Evolutionary conservation across 1,284 basidiomycete species (phyloP).

Genomic region (Psilocybe mexicana): DNA sequence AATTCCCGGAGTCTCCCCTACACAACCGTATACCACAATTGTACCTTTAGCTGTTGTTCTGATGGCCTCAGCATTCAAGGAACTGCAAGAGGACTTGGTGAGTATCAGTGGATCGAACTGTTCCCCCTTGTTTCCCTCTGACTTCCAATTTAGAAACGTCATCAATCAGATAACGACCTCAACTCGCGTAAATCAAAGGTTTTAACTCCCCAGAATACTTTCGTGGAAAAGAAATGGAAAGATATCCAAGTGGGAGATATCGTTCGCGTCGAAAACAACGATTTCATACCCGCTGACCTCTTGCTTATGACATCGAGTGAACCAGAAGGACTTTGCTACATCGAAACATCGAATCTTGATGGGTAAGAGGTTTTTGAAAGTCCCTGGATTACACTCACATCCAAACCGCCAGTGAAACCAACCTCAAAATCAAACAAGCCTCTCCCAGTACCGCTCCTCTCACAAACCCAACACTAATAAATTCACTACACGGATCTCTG

Average conservation of each 20-base stretch:
- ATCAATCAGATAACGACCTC: slow-evolving; percentile 92
- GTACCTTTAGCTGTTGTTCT: slow-evolving; percentile 88
- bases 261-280: slow-evolving; percentile 87
- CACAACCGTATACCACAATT: slow-evolving; percentile 95
- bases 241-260: slow-evolving; percentile 92
- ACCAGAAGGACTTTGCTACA: slow-evolving; percentile 96
- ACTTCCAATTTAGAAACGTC: slow-evolving; percentile 72
- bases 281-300: slow-evolving; percentile 96
- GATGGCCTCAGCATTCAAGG: slow-evolving; percentile 96
- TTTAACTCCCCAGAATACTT: slow-evolving; percentile 65
- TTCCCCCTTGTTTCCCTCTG: neutral
- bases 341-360: slow-evolving; percentile 97
- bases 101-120: slow-evolving; percentile 13
- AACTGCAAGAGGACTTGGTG: slow-evolving; percentile 91
- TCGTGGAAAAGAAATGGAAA: slow-evolving; percentile 84
- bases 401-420: slow-evolving; percentile 78
- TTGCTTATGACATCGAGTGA: slow-evolving; percentile 89
- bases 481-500: slow-evolving; percentile 78
- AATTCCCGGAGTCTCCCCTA: slow-evolving; percentile 97
- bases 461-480: slow-evolving; percentile 77
- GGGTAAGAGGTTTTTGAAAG: slow-evolving; percentile 58
- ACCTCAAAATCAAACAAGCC: slow-evolving; percentile 98
- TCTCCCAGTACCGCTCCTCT: slow-evolving; percentile 80
- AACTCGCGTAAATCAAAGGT: slow-evolving; percentile 86
- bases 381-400: neutral